Percentiles rank a stretch among this genome's conserved stretches.
These are phyloP conservation scores for Suhomyces xylopsoci DNA, from an alignment of 805 yeast species.

Conservation along the genomic window DNA sequence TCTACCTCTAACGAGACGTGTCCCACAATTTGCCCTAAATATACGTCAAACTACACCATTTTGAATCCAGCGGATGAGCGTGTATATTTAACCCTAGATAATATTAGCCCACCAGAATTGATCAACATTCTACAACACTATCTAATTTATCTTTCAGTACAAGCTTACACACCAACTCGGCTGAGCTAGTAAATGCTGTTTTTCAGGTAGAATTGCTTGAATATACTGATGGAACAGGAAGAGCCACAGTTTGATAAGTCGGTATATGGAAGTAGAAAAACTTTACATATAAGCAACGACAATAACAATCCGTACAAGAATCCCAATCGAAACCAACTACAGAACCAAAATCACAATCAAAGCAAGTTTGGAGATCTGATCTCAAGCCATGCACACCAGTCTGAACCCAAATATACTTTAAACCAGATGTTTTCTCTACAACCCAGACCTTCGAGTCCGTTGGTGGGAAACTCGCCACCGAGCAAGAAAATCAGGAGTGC, in stretches of 20 bases:
- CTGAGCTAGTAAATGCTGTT: background rate
- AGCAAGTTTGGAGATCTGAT: background rate
- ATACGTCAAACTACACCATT: background rate
- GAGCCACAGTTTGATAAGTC: conserved; percentile 12
- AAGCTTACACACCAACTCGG: background rate
- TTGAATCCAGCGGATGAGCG: background rate
- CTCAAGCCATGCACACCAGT: background rate
- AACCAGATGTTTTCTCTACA: conserved; percentile 13
- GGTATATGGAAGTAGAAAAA: conserved; percentile 3
- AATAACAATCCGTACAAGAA: background rate
- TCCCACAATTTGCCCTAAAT: background rate
- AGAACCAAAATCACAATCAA: background rate
- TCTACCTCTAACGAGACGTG: background rate
- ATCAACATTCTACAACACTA: background rate
- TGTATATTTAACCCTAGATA: background rate
- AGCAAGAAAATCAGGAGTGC: conserved; percentile 6
- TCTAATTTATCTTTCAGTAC: background rate
- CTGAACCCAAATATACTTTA: conserved; percentile 1
- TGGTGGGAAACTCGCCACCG: conserved; percentile 8
- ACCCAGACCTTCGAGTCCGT: conserved; percentile 11
- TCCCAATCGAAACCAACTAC: background rate
- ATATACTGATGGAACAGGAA: conserved; percentile 7
- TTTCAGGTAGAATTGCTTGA: background rate
- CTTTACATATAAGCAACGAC: conserved; percentile 3
- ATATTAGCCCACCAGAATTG: background rate